A percentile compares a stretch with the other conserved stretches of the same genome.
Evolutionary conservation across 768 basidiomycete species (phyloP).

Genomic region (Heimioporus sp.): DNA sequence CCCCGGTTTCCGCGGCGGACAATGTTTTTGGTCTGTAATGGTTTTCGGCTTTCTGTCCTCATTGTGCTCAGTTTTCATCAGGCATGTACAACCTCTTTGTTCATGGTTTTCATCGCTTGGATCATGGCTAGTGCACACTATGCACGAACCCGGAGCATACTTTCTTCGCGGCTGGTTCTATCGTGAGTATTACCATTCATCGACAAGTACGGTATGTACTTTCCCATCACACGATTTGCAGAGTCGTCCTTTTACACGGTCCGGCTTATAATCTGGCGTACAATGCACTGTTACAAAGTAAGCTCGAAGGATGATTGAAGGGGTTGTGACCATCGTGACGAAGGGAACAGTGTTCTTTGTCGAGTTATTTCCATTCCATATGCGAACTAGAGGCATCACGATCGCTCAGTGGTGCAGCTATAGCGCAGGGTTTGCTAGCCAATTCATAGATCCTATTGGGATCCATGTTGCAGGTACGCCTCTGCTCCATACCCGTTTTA

Average conservation of each 20-base stretch:
- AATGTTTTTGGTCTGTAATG: neutral
- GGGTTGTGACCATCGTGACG: neutral
- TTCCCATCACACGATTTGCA: neutral
- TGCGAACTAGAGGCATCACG: too few species aligned
- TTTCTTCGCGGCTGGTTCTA: neutral
- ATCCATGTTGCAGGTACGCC: constrained; percentile 19
- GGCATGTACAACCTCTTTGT: constrained; percentile 7
- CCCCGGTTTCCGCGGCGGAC: constrained; percentile 8
- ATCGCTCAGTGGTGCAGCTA: too few species aligned
- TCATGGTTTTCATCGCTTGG: neutral
- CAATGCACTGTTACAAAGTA: neutral
- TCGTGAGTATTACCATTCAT: neutral
- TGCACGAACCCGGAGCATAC: neutral
- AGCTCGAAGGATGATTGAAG: neutral
- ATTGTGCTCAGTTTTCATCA: neutral
- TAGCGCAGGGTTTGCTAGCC: too few species aligned
- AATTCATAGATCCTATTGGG: too few species aligned
- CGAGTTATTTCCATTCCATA: too few species aligned
- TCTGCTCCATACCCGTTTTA: constrained; percentile 17
- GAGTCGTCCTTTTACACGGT: constrained; percentile 6
- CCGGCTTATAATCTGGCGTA: constrained; percentile 1
- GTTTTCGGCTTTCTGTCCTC: too few species aligned
- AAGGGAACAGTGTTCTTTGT: constrained; percentile 30
- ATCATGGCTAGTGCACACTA: constrained; percentile 5
- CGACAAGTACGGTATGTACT: neutral